Evolutionary conservation across 257 asterid species (phyloP).

Genomic region (Plantago major): DNA sequence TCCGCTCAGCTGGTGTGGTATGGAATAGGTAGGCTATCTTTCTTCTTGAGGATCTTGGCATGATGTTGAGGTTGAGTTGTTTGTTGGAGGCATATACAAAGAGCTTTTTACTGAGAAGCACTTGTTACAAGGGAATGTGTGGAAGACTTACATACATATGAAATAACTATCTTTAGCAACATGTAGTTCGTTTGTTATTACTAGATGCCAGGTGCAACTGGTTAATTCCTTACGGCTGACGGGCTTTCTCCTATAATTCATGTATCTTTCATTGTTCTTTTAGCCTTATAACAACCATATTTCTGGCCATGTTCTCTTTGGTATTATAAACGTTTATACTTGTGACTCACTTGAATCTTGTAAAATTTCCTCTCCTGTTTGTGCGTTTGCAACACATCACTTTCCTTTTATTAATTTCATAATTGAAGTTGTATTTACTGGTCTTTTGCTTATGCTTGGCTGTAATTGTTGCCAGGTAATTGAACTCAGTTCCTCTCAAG

Average conservation of each 20-base stretch:
- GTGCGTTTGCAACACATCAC: not conserved
- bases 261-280: not conserved
- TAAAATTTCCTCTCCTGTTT: not conserved
- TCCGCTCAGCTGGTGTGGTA: too few relatives aligned
- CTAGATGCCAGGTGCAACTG: not conserved
- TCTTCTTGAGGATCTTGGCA: too few relatives aligned
- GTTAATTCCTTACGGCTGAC: not conserved
- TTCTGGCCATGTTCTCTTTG: not conserved
- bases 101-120: not conserved
- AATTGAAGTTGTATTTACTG: too few relatives aligned
- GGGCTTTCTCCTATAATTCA: not conserved
- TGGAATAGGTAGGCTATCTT: too few relatives aligned
- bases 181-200: not conserved
- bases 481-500: conserved; percentile 69
- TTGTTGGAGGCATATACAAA: not conserved
- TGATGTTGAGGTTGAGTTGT: not conserved
- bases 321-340: not conserved
- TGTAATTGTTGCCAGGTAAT: conserved; percentile 46
- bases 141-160: not conserved
- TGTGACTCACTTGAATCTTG: not conserved
- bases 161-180: not conserved
- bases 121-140: not conserved
- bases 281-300: not conserved
- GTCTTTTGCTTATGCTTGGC: conserved; percentile 21
- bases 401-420: too few relatives aligned